These are phyloP conservation scores for Leptographium radiaticola DNA, from an alignment of 2,329 filamentous ascomycete species.

Conservation along the genomic window DNA sequence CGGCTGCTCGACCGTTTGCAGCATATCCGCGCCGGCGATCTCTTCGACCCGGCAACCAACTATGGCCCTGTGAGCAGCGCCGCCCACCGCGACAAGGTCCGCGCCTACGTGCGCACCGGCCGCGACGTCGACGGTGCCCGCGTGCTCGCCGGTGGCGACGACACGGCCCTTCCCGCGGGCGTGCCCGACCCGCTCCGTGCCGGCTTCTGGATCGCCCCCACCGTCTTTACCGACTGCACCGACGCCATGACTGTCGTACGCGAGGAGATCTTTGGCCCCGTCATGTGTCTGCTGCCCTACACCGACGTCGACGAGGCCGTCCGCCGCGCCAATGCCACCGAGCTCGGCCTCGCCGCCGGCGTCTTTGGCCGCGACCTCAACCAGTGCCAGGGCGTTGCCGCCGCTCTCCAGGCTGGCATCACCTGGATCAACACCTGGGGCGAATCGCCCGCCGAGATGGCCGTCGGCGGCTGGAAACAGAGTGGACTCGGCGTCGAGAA, in stretches of 20 bases:
- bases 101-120: slow-evolving; percentile 64
- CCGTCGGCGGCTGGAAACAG: slow-evolving; percentile 83
- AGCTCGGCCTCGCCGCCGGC: slow-evolving; percentile 69
- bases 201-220: slow-evolving; percentile 78
- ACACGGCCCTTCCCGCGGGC: slow-evolving; percentile 23
- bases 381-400: slow-evolving; percentile 57
- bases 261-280: slow-evolving; percentile 83
- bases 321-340: slow-evolving; percentile 59
- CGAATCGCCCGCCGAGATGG: slow-evolving; percentile 86
- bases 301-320: slow-evolving; percentile 57
- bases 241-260: slow-evolving; percentile 67
- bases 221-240: slow-evolving; percentile 74
- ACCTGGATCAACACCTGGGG: slow-evolving; percentile 93
- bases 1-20: slow-evolving; percentile 54
- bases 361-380: slow-evolving; percentile 70
- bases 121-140: slow-evolving; percentile 59
- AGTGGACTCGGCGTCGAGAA: slow-evolving; percentile 84
- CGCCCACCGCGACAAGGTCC: slow-evolving; percentile 63
- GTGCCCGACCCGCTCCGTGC: slow-evolving; percentile 34
- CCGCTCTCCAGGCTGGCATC: slow-evolving; percentile 66
- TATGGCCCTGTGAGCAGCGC: slow-evolving; percentile 72
- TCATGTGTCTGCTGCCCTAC: slow-evolving; percentile 71
- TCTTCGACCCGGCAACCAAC: slow-evolving; percentile 62
- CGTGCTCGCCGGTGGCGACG: slow-evolving; percentile 57
- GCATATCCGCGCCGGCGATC: slow-evolving; percentile 56